These are phyloP conservation scores for Berkeleyomyces basicola DNA, from an alignment of 2,329 filamentous ascomycete species.

Conservation along the genomic window DNA sequence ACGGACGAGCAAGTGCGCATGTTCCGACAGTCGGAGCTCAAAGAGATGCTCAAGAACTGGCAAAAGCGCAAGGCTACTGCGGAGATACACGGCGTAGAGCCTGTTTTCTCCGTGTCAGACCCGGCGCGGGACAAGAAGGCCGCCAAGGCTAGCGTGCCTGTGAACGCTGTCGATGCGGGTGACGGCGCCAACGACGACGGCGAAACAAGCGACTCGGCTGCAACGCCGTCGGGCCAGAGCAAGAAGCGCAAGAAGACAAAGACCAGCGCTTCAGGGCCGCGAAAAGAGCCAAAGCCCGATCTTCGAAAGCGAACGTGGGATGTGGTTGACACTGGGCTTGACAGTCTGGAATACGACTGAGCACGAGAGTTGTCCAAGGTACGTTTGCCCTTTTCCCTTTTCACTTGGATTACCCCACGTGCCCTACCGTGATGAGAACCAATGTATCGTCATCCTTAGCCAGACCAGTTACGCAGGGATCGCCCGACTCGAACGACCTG, in stretches of 20 bases:
- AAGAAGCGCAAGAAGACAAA: slow-evolving; percentile 24
- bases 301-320: slow-evolving; percentile 52
- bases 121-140: neutral
- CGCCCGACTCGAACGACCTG: slow-evolving; percentile 1
- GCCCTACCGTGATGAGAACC: slow-evolving; percentile 57
- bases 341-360: slow-evolving; percentile 44
- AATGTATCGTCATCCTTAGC: slow-evolving; percentile 94
- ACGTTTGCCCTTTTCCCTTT: slow-evolving; percentile 14
- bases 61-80: slow-evolving; percentile 11
- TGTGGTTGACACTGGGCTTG: slow-evolving; percentile 43
- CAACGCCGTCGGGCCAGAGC: slow-evolving; percentile 17
- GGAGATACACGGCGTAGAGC: slow-evolving; percentile 1
- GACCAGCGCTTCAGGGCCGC: slow-evolving; percentile 16
- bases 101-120: slow-evolving; percentile 10
- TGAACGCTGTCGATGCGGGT: too few relatives aligned
- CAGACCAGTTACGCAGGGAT: slow-evolving; percentile 34
- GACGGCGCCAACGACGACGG: slow-evolving; percentile 15
- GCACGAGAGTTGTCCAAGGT: slow-evolving; percentile 18
- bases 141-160: neutral
- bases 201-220: slow-evolving; percentile 1
- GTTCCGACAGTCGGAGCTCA: slow-evolving; percentile 77
- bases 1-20: slow-evolving; percentile 84
- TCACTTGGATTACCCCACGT: neutral
- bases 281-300: slow-evolving; percentile 37
- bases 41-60: slow-evolving; percentile 41